Percentiles rank a stretch among this genome's conserved stretches.
Conservation (phyloP, 306 rosid species). For the Cicer chorassanicum region DNA sequence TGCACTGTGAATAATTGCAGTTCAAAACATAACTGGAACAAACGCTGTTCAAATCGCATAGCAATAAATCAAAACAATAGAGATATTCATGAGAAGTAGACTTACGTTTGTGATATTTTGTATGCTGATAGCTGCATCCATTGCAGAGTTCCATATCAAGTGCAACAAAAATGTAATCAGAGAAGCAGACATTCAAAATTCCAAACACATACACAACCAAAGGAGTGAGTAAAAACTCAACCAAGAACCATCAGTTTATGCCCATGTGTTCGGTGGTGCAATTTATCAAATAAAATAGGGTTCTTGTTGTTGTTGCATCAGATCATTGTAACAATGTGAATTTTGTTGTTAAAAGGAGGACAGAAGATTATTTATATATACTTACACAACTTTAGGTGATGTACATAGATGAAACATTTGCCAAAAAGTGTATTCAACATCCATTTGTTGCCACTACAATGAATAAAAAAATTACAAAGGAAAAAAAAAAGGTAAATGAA, state of each 20-base stretch:
- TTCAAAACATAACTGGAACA: constrained; percentile 17
- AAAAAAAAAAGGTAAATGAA: constrained; percentile 25
- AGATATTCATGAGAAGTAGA: constrained; percentile 46
- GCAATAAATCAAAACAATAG: constrained; percentile 21
- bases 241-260: background rate
- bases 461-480: constrained; percentile 29
- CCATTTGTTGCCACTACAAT: constrained; percentile 99
- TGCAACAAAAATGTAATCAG: constrained; percentile 47
- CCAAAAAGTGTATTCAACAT: constrained; percentile 97
- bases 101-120: constrained; percentile 99
- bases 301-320: constrained; percentile 14
- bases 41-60: constrained; percentile 15
- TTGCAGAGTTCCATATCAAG: constrained; percentile 57
- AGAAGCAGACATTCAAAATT: constrained; percentile 34
- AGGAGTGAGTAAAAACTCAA: constrained; percentile 10
- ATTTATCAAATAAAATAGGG: constrained; percentile 3
- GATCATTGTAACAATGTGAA: constrained; percentile 20
- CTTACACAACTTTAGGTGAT: constrained; percentile 99
- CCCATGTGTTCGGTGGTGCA: background rate
- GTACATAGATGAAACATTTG: constrained; percentile 99
- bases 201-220: constrained; percentile 16
- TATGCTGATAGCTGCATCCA: constrained; percentile 96
- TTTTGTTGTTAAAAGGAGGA: constrained; percentile 12
- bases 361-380: constrained; percentile 13
- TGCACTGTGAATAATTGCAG: constrained; percentile 19